Evolutionary conservation across 1,284 basidiomycete species (phyloP).

Genomic region (Ganoderma boninense): DNA sequence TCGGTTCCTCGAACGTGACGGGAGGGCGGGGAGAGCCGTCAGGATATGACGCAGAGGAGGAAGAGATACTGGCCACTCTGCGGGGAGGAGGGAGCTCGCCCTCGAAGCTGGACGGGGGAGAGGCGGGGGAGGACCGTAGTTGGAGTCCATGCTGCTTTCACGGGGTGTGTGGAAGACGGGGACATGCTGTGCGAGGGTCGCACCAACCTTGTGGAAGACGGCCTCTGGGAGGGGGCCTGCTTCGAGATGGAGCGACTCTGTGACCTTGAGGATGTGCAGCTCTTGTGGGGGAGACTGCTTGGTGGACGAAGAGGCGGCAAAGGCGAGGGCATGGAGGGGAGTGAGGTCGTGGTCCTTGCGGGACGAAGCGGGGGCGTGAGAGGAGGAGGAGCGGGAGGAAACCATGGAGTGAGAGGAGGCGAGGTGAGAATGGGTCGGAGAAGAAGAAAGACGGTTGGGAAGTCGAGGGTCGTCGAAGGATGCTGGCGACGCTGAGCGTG

Average conservation of each 20-base stretch:
- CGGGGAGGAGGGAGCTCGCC: conserved; percentile 35
- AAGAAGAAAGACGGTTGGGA: conserved; percentile 35
- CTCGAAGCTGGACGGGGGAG: conserved; percentile 69
- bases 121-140: conserved; percentile 67
- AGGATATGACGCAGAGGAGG: conserved; percentile 26
- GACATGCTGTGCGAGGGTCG: conserved; percentile 47
- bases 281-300: conserved; percentile 46
- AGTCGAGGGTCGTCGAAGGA: conserved; percentile 36
- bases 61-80: conserved; percentile 13
- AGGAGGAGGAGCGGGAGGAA: conserved; percentile 47
- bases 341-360: conserved; percentile 37
- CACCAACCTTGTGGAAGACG: conserved; percentile 47
- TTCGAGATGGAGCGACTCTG: conserved; percentile 53
- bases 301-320: conserved; percentile 17
- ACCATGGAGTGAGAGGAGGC: conserved; percentile 34
- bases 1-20: conserved; percentile 46
- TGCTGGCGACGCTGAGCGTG: conserved; percentile 37
- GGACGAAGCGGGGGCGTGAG: conserved; percentile 40
- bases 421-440: conserved; percentile 36
- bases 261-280: conserved; percentile 61
- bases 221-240: conserved; percentile 48
- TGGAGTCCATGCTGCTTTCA: conserved; percentile 34
- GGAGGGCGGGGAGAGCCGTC: conserved; percentile 28
- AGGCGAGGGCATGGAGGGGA: conserved; percentile 45
- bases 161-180: conserved; percentile 35